Percentiles rank a stretch among this genome's conserved stretches.
These are phyloP conservation scores for Pseudogymnoascus sp. DNA, from an alignment of 2,329 filamentous ascomycete genomes.

Conservation along the genomic window DNA sequence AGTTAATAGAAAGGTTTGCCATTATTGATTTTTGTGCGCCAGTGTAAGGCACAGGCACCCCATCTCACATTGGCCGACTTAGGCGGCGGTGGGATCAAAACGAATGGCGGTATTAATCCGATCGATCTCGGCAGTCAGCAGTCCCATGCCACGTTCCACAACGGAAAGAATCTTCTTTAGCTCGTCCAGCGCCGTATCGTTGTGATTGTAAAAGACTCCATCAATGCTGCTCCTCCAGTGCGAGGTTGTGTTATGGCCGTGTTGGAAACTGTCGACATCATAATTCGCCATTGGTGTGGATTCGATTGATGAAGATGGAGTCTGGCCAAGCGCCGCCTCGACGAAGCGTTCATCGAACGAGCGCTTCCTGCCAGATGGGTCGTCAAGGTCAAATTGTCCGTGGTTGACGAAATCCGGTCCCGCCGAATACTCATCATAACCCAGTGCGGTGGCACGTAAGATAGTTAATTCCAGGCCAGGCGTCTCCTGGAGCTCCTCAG, in stretches of 20 bases:
- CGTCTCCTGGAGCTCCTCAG: conserved; percentile 22
- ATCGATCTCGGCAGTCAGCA: conserved; percentile 19
- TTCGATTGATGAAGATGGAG: background rate
- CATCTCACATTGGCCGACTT: background rate
- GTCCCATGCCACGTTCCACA: conserved; percentile 25
- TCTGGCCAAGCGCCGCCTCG: conserved; percentile 22
- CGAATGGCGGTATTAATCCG: conserved; percentile 11
- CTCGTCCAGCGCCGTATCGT: conserved; percentile 24
- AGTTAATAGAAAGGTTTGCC: background rate
- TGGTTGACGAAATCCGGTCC: conserved; percentile 8
- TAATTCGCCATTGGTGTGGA: conserved; percentile 14
- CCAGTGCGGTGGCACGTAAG: conserved; percentile 25
- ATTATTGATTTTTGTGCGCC: background rate
- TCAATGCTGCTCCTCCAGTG: conserved; percentile 26
- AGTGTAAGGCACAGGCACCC: background rate
- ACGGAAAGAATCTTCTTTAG: conserved; percentile 26
- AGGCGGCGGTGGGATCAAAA: background rate
- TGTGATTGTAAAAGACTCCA: conserved; percentile 27
- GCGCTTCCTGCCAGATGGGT: conserved; percentile 18
- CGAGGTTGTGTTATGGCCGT: conserved; percentile 24
- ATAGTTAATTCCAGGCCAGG: conserved; percentile 22
- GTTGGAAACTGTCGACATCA: conserved; percentile 25
- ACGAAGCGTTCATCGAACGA: conserved; percentile 29
- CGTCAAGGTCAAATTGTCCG: conserved; percentile 22
- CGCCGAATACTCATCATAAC: conserved; percentile 27